Percentiles rank a stretch among this genome's conserved stretches.
These are phyloP conservation scores for Xylaria bambusicola DNA, from an alignment of 495 filamentous ascomycete species.

Conservation along the genomic window DNA sequence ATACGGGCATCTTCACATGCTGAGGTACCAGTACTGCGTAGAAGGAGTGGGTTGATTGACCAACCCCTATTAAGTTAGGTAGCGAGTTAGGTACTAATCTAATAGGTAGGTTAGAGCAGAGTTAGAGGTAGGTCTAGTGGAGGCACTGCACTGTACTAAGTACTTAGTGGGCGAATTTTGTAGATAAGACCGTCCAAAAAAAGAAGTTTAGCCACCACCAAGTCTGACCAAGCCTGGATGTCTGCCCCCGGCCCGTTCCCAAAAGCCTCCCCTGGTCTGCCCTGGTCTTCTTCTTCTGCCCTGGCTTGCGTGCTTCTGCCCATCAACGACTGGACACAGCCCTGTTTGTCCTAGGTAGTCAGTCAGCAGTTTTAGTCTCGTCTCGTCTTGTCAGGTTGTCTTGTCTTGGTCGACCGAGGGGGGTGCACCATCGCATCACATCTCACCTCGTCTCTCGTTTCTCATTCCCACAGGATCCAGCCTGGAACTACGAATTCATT, in stretches of 20 bases:
- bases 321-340: neutral
- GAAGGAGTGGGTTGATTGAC: too few relatives aligned
- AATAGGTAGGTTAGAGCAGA: too few relatives aligned
- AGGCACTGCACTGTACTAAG: too few relatives aligned
- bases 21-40: too few relatives aligned
- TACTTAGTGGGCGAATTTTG: too few relatives aligned
- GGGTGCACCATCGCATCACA: conserved; percentile 1
- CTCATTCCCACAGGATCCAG: neutral
- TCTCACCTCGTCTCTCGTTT: neutral
- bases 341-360: neutral
- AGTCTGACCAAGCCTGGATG: too few relatives aligned
- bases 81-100: too few relatives aligned
- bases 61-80: too few relatives aligned
- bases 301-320: neutral
- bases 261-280: neutral
- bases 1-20: too few relatives aligned
- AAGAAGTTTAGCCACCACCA: conserved; percentile 15
- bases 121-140: too few relatives aligned
- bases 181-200: conserved; percentile 13
- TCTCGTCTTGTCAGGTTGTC: too few relatives aligned
- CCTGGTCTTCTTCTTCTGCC: too few relatives aligned
- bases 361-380: neutral
- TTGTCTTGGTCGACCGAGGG: neutral
- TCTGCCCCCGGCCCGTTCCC: neutral
- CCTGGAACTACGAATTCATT: neutral